Base-by-base conservation (phyloP, 306 rosid species). In the Arachis hypogaea region DNA sequence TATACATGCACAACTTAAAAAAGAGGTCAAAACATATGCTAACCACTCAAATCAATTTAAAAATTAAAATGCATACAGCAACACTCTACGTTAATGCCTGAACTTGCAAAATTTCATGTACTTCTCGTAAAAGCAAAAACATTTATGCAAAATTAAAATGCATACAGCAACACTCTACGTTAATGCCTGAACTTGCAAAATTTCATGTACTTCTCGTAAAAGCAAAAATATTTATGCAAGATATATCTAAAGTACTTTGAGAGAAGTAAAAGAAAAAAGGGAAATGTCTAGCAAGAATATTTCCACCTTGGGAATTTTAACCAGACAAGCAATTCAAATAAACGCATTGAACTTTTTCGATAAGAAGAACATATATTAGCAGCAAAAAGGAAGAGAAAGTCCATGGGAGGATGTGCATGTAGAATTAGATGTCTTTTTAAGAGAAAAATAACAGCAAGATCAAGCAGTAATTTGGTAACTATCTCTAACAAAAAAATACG, bases 51-150 rank as follows among this genome's bases (percentile, higher is more conserved):
- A 72, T 41, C 18, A 30, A 11, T 51, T 69, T 74, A 73, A 16
- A 57, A 68, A 76, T 57, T 68, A 74, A 7, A 61, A 69, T 59
- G 41, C 46, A 46, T 41, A 50, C 47, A 64, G 7, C 16, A 76
- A 64, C 16, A 69, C 28, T 22, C 28, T 22, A 22, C 28, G 28
- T 7, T 49, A 59, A 51, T 38, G 68, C 75, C 65, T n/a, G 44
- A 66, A 72, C 49, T 47, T 10, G 55, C 59, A 64, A 8, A 30
- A 5, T 29, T 57, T 75, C 22, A 42, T 47, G 50, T 43, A 63
- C 33, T 55, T 58, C 59, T 29, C 46, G 38, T 9, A 18, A 62
- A 33, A 76, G 71, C 33, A 69, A 14, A 52, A 14, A 52, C 5
- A 52, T 52, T 52, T n/a, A 60, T 42, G 58, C 44, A 41, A 72